phyloP scores from a whole-genome alignment of 2,329 filamentous ascomycete genomes.

The Ophiostoma fasciatum region DNA sequence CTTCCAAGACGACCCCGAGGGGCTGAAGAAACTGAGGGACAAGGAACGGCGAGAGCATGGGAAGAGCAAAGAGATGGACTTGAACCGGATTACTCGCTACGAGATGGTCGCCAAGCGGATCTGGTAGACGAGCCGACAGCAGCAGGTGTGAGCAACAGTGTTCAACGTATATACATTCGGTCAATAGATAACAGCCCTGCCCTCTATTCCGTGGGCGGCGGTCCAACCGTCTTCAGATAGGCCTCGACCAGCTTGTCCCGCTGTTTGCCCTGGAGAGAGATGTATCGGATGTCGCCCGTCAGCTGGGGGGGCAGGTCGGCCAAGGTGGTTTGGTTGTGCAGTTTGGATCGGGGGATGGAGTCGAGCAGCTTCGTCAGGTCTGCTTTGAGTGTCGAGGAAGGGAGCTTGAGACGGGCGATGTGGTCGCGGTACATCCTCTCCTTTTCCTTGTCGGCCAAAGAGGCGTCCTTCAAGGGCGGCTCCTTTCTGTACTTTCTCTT shows the following conservation, averaged over 20 bases:
- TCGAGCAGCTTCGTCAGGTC: conserved; percentile 54
- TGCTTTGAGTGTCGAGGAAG: conserved; percentile 49
- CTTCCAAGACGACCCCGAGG: conserved; percentile 70
- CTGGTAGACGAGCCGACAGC: conserved; percentile 45
- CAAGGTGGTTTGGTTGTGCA: conserved; percentile 44
- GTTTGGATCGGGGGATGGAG: conserved; percentile 36
- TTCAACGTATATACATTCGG: too few species aligned
- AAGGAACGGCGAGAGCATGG: conserved; percentile 50
- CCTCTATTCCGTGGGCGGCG: too few species aligned
- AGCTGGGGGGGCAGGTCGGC: conserved; percentile 46
- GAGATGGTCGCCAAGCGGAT: conserved; percentile 96
- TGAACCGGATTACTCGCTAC: conserved; percentile 61
- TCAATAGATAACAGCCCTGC: too few species aligned
- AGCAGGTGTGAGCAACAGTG: conserved; percentile 9
- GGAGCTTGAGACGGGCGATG: conserved; percentile 49
- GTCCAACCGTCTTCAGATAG: conserved; percentile 48
- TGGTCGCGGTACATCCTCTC: conserved; percentile 71
- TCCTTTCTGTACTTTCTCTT: conserved; percentile 81
- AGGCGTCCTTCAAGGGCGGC: conserved; percentile 59
- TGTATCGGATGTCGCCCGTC: conserved; percentile 53
- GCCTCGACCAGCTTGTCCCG: conserved; percentile 52
- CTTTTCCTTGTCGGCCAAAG: conserved; percentile 58
- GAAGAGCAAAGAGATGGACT: conserved; percentile 40
- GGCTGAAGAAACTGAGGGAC: conserved; percentile 43
- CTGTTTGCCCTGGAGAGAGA: conserved; percentile 44